Percentiles rank a stretch among this genome's conserved stretches.
phyloP scores from a whole-genome alignment of 768 basidiomycete genomes.

The Leccinum uliginosum region DNA sequence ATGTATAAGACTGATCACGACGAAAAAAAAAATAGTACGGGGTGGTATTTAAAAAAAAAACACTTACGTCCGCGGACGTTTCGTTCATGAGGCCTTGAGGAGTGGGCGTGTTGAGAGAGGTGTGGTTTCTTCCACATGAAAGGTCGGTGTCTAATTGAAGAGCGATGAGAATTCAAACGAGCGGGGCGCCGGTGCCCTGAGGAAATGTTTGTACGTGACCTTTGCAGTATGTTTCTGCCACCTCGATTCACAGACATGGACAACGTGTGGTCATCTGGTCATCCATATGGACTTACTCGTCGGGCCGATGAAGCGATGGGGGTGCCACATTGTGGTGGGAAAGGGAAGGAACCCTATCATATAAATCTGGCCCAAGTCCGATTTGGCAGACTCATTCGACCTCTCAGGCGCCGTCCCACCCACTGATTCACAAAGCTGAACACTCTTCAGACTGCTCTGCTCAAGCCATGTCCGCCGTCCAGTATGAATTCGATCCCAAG shows the following conservation, averaged over 20 bases:
- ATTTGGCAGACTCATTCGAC: neutral
- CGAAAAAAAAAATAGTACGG: neutral
- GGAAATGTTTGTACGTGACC: neutral
- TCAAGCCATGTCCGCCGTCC: constrained; percentile 22
- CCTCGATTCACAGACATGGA: neutral
- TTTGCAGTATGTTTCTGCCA: neutral
- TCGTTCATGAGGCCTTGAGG: neutral
- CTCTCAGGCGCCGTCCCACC: neutral
- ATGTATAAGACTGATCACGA: neutral
- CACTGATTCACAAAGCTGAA: neutral
- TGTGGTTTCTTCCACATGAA: neutral
- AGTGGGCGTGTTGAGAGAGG: neutral
- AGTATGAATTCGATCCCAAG: constrained; percentile 36
- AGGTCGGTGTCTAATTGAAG: neutral
- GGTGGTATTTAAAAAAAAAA: neutral
- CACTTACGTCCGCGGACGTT: neutral
- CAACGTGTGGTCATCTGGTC: neutral
- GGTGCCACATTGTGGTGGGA: neutral
- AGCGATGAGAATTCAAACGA: neutral
- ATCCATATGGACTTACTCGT: neutral
- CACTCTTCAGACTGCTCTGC: neutral
- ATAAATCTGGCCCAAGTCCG: constrained; percentile 8
- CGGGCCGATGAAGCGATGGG: constrained; percentile 11
- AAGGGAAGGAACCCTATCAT: constrained; percentile 8
- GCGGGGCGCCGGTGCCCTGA: neutral